These are phyloP conservation scores for Annulohypoxylon bovei DNA, from an alignment of 495 filamentous ascomycete genomes.

Conservation along the genomic window DNA sequence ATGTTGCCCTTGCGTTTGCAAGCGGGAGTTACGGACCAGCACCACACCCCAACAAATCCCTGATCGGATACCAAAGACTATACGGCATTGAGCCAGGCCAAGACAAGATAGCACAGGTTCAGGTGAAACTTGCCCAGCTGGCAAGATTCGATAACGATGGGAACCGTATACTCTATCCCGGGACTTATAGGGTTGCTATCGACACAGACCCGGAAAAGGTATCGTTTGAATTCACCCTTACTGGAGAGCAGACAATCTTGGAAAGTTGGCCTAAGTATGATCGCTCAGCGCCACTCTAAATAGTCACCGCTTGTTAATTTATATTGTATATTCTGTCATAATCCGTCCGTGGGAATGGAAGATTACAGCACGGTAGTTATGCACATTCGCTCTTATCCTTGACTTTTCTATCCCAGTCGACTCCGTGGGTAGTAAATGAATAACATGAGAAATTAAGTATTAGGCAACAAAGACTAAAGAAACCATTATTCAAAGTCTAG, in stretches of 20 bases:
- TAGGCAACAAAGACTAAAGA: too few species aligned
- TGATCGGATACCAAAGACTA: not conserved
- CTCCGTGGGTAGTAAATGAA: too few species aligned
- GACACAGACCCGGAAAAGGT: not conserved
- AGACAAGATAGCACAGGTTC: not conserved
- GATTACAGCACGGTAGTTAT: not conserved
- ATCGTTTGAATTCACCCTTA: slow-evolving; percentile 2
- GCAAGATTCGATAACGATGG: not conserved
- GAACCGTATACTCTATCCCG: not conserved
- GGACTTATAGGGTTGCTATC: not conserved
- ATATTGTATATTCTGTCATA: not conserved
- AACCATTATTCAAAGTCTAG: too few species aligned
- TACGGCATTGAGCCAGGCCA: not conserved
- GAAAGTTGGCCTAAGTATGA: slow-evolving; percentile 5
- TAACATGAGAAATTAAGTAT: too few species aligned
- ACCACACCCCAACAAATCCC: not conserved
- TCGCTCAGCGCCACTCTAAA: not conserved
- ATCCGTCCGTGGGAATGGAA: too few species aligned
- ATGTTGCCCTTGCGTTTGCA: not conserved
- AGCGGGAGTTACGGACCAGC: not conserved
- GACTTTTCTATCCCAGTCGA: too few species aligned
- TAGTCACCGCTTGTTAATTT: not conserved
- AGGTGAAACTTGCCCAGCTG: not conserved
- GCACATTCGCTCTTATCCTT: too few species aligned
- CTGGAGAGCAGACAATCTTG: not conserved